phyloP scores from a whole-genome alignment of 148 eudicot species.

The Arctostaphylos glauca region DNA sequence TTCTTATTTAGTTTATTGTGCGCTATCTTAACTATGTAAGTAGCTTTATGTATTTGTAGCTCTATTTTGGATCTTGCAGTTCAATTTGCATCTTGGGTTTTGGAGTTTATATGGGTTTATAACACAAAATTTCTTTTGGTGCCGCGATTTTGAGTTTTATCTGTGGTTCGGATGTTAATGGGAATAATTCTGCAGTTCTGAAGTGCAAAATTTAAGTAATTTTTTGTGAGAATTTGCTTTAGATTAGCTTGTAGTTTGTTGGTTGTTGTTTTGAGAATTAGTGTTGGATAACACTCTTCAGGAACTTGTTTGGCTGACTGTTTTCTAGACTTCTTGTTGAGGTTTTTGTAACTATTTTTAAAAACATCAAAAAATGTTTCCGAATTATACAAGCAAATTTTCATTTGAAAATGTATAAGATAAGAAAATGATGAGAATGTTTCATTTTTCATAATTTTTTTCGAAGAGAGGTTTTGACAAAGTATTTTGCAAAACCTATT shows the following conservation, averaged over 20 bases:
- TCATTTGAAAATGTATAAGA: background rate
- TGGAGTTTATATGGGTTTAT: background rate
- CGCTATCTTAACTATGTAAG: background rate
- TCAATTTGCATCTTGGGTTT: background rate
- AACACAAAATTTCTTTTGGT: background rate
- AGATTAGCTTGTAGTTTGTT: background rate
- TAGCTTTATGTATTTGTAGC: background rate
- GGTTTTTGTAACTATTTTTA: background rate
- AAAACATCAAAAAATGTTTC: background rate
- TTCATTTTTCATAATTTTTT: too few species aligned
- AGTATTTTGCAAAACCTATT: background rate
- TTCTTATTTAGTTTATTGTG: background rate
- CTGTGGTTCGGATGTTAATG: background rate
- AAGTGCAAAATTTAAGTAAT: background rate
- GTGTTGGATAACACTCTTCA: background rate
- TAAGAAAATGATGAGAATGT: background rate
- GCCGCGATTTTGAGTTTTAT: background rate
- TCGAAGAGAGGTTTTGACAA: background rate
- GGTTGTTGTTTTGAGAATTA: background rate
- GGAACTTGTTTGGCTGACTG: background rate
- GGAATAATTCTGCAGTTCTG: background rate
- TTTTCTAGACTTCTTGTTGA: background rate
- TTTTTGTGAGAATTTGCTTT: background rate
- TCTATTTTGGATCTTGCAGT: background rate
- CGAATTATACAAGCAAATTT: background rate